These are phyloP conservation scores for Clavariopsis aquatica DNA, from an alignment of 495 filamentous ascomycete species.

Conservation along the genomic window DNA sequence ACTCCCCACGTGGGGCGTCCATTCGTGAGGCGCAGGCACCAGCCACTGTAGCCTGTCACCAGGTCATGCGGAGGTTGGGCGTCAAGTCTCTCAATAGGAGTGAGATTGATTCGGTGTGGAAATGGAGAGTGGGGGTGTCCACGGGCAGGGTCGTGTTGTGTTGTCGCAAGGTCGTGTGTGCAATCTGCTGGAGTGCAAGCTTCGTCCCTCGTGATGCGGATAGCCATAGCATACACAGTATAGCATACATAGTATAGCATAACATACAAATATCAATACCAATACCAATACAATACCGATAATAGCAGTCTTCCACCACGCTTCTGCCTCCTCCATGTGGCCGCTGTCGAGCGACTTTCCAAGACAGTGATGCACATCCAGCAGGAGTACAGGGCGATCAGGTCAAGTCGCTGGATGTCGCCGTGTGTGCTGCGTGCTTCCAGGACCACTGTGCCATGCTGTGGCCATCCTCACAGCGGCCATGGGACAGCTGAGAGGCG, in stretches of 20 bases:
- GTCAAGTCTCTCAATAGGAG: neutral
- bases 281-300: too few species aligned
- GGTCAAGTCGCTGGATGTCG: too few species aligned
- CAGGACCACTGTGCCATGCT: too few species aligned
- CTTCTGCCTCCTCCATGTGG: neutral
- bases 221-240: too few species aligned
- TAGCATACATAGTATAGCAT: too few species aligned
- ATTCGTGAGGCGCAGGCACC: neutral
- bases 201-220: neutral
- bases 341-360: neutral
- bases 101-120: constrained; percentile 1
- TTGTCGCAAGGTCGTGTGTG: neutral
- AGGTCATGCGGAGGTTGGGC: constrained; percentile 4
- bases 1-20: constrained; percentile 4
- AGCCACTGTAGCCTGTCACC: constrained; percentile 8
- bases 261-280: too few species aligned
- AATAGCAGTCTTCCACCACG: constrained; percentile 7
- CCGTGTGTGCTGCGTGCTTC: too few species aligned
- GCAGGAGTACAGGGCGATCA: neutral
- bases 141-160: too few species aligned
- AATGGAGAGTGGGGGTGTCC: neutral
- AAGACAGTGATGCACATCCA: neutral
- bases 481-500: too few species aligned
- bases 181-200: neutral
- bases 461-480: too few species aligned